Evolutionary conservation across 768 basidiomycete species (phyloP), one percentile per base, ranked within the genome.

Genomic region (Boletus vermiculosoides): DNA sequence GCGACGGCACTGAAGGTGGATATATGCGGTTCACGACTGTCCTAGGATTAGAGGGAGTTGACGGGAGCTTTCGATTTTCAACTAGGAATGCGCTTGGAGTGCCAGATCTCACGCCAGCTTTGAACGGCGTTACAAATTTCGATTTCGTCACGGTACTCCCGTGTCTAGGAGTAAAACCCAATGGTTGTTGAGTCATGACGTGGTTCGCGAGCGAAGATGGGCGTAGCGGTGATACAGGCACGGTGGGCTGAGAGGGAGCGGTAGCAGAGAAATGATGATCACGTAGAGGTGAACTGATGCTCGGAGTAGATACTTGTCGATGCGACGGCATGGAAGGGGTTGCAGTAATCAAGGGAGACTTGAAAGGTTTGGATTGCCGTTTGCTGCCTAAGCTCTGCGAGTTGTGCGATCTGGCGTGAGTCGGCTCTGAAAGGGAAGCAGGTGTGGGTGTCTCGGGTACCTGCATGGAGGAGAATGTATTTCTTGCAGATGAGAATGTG

Each of bases 51-150:
- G 56, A 23, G 10, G 62, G 50, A 5, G 56, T 52, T 33, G 44
- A 20, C 23, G 57, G 23, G 40, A 25, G 42, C 20, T 50, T 42
- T 18, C 23, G 31, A 13, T 47, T 37, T 50, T 58, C 63, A 16
- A 37, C 23, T 37, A 23, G n/a, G 33, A 45, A 46, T 39, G 52
- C 18, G 15, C 23, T 47, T 18, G 50, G 34, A 25, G 79, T 75
- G 37, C 74, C 75, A 45, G 80, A 79, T 58, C 72, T 74, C 73
- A 80, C 74, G 28, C 79, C 80, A 6, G 69, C 52, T 63, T 87
- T 88, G 67, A 88, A 88, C 0, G 86, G 86, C 2, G 85, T 87
- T 8, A 79, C 70, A 57, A 87, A 87, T n/a, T 75, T 75, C 33
- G 63, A 58, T 58, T 56, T 66, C 11, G 75, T 71, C 34, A 76